Evolutionary conservation across 139 green algal species (phyloP).

Genomic region (Cymbomonas tetramitiformis): DNA sequence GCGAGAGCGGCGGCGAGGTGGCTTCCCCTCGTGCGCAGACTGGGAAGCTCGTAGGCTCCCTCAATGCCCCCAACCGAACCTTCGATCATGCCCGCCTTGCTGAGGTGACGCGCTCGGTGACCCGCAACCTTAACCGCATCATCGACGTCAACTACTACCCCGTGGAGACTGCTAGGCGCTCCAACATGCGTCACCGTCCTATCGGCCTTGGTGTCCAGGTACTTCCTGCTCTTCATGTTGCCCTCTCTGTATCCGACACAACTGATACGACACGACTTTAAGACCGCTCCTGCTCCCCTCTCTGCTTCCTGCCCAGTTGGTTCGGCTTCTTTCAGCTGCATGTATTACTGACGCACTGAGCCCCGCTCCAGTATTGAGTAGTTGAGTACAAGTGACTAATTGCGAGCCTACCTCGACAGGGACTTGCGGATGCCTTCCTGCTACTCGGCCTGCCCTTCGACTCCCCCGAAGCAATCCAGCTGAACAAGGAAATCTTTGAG

Average conservation of each 20-base stretch:
- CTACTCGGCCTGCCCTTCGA: conserved; percentile 94
- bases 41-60: conserved; percentile 67
- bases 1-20: conserved; percentile 29
- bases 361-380: too few species aligned
- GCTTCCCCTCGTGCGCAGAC: not conserved
- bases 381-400: too few species aligned
- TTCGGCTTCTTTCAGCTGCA: too few species aligned
- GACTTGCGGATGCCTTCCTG: conserved; percentile 94
- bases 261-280: too few species aligned
- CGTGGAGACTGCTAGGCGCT: conserved; percentile 58
- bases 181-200: conserved; percentile 88
- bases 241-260: too few species aligned
- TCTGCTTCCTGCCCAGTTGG: too few species aligned
- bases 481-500: conserved; percentile 94
- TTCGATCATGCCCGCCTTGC: conserved; percentile 39
- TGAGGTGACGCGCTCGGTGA: conserved; percentile 43
- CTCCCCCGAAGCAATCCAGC: conserved; percentile 47
- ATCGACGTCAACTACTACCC: conserved; percentile 99
- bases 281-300: too few species aligned
- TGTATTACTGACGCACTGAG: too few species aligned
- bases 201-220: conserved; percentile 93
- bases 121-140: conserved; percentile 92
- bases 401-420: too few species aligned
- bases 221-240: too few species aligned
- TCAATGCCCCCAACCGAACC: conserved; percentile 47